Percentiles rank a stretch among this genome's conserved stretches.
Conservation (phyloP, 805 yeast genomes). For the Hanseniaspora occidentalis region DNA sequence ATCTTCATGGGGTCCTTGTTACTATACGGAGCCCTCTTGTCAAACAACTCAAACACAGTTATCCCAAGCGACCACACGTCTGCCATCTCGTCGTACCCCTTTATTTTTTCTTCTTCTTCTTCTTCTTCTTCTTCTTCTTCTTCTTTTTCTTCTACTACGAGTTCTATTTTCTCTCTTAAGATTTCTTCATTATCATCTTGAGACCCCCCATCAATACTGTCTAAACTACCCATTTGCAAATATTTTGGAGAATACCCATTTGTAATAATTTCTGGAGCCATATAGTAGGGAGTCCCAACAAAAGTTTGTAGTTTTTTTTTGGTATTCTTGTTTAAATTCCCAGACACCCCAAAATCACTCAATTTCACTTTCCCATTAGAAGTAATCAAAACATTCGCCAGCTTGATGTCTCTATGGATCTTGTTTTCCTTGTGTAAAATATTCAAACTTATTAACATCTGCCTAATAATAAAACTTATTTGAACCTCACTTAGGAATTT, state of each 20-base stretch:
- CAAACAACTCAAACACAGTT: conserved; percentile 72
- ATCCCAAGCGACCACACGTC: conserved; percentile 97
- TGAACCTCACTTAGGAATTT: conserved; percentile 39
- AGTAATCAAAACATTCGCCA: conserved; percentile 76
- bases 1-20: conserved; percentile 68
- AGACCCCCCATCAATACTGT: not conserved
- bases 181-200: too few species aligned
- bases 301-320: conserved; percentile 55
- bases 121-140: not conserved
- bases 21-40: conserved; percentile 72
- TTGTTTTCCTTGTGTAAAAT: conserved; percentile 66
- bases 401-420: conserved; percentile 83
- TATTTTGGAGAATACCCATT: conserved; percentile 14
- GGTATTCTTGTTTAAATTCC: conserved; percentile 58
- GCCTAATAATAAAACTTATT: conserved; percentile 49
- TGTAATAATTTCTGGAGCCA: conserved; percentile 94
- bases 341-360: conserved; percentile 91
- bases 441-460: conserved; percentile 54
- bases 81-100: conserved; percentile 71
- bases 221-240: conserved; percentile 19
- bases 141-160: not conserved
- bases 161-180: too few species aligned
- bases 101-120: conserved; percentile 8
- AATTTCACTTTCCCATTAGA: conserved; percentile 58
- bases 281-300: conserved; percentile 96